Percentiles rank a stretch among this genome's conserved stretches.
Conservation (phyloP, 2,329 filamentous ascomycete genomes). For the Penicillium verrucosum region DNA sequence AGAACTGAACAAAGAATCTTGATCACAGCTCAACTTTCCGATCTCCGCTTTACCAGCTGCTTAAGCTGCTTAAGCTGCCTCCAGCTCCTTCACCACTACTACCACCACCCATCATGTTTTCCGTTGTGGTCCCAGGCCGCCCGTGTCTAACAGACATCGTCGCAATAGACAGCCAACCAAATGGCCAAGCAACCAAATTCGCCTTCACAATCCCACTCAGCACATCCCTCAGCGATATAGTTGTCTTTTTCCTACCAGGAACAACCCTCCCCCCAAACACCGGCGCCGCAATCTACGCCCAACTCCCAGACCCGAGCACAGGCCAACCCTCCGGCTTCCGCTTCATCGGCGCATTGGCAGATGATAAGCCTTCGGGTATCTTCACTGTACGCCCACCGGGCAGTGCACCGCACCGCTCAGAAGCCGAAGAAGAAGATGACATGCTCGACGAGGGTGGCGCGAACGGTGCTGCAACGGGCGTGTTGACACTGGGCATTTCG, state of each 20-base stretch:
- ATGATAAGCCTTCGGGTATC: constrained; percentile 86
- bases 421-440: constrained; percentile 39
- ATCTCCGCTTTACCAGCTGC: background rate
- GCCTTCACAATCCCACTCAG: constrained; percentile 64
- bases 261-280: constrained; percentile 68
- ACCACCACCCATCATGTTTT: constrained; percentile 50
- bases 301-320: constrained; percentile 54
- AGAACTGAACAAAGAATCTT: background rate
- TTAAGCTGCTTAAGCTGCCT: background rate
- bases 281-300: constrained; percentile 87
- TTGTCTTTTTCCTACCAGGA: constrained; percentile 83
- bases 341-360: constrained; percentile 84
- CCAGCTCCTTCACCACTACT: background rate
- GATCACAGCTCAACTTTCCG: background rate
- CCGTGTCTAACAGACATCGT: constrained; percentile 58
- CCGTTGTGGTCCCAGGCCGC: constrained; percentile 58
- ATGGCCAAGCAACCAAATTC: constrained; percentile 59
- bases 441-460: constrained; percentile 47
- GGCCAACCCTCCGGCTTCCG: constrained; percentile 58
- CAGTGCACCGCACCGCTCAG: constrained; percentile 22
- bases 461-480: constrained; percentile 29
- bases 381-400: constrained; percentile 64
- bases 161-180: constrained; percentile 50
- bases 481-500: constrained; percentile 75
- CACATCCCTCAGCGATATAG: constrained; percentile 67